Percentiles rank a stretch among this genome's conserved stretches.
Conservation (phyloP, 208 protist genomes). For the Wallacemonas sp. region DNA sequence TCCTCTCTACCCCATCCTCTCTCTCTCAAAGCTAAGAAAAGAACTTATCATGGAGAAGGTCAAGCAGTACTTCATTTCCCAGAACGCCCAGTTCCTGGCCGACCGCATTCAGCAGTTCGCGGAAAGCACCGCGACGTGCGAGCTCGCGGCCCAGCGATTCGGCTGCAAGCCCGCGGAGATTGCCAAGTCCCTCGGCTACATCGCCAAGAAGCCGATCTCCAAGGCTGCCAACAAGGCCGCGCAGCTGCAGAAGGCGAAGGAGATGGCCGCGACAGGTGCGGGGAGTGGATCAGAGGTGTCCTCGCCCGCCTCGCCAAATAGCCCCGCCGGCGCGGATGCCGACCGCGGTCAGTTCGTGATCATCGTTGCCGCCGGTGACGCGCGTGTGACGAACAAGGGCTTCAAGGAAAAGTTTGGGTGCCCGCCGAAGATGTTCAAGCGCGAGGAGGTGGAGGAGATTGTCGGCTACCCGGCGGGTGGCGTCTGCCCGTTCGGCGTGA, state of each 20-base stretch:
- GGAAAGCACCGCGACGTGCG: conserved; percentile 56
- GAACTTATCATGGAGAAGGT: conserved; percentile 32
- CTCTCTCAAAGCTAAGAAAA: background rate
- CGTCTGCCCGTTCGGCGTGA: conserved; percentile 65
- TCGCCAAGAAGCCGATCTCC: conserved; percentile 33
- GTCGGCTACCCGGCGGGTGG: conserved; percentile 56
- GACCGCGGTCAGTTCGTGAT: conserved; percentile 28
- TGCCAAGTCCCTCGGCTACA: conserved; percentile 60
- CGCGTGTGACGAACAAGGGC: conserved; percentile 47
- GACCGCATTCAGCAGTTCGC: conserved; percentile 47
- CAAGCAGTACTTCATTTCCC: conserved; percentile 31
- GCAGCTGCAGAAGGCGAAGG: conserved; percentile 18
- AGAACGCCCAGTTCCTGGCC: conserved; percentile 32
- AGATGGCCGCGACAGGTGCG: conserved; percentile 6
- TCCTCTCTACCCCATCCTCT: background rate
- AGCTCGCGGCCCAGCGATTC: conserved; percentile 48
- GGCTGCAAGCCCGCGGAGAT: conserved; percentile 53
- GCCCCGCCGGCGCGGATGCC: conserved; percentile 14
- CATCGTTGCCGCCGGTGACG: conserved; percentile 58
- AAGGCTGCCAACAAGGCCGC: conserved; percentile 29
- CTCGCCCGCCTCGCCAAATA: conserved; percentile 11
- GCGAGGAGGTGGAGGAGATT: conserved; percentile 48
- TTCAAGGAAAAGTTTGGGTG: conserved; percentile 48
- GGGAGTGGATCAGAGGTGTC: conserved; percentile 7
- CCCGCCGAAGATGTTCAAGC: conserved; percentile 54